Conservation (phyloP, 2,329 filamentous ascomycete species). For the Purpureocillium lavendulum region DNA sequence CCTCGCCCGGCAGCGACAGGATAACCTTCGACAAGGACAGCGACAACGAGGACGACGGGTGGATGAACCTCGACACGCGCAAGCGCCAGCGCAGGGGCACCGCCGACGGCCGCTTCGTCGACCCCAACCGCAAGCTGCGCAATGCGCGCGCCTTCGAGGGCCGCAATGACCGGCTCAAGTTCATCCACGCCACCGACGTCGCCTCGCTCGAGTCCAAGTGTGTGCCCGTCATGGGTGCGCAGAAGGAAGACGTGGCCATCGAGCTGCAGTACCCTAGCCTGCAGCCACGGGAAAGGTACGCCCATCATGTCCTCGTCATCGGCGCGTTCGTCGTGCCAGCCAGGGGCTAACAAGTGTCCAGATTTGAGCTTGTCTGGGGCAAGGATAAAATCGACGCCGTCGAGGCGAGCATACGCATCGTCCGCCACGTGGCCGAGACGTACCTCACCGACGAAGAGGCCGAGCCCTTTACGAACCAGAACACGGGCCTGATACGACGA, state of each 20-base stretch:
- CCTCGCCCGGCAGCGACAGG: constrained; percentile 39
- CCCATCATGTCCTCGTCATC: neutral
- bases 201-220: constrained; percentile 42
- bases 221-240: constrained; percentile 39
- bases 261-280: constrained; percentile 79
- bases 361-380: constrained; percentile 61
- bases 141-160: constrained; percentile 37
- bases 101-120: constrained; percentile 30
- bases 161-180: constrained; percentile 29
- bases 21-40: constrained; percentile 43
- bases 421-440: constrained; percentile 61
- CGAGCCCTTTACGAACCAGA: constrained; percentile 60
- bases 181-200: constrained; percentile 53
- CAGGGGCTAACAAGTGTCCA: constrained; percentile 15
- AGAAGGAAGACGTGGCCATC: constrained; percentile 48
- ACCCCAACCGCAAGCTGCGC: constrained; percentile 38
- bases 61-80: constrained; percentile 37
- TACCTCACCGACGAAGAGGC: constrained; percentile 69
- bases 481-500: constrained; percentile 65
- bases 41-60: constrained; percentile 44
- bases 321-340: neutral
- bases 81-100: constrained; percentile 39
- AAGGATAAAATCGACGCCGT: constrained; percentile 73
- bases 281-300: constrained; percentile 58
- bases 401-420: constrained; percentile 62